Conservation (phyloP, 345 rosid species). For the Trapa bicornis region DNA sequence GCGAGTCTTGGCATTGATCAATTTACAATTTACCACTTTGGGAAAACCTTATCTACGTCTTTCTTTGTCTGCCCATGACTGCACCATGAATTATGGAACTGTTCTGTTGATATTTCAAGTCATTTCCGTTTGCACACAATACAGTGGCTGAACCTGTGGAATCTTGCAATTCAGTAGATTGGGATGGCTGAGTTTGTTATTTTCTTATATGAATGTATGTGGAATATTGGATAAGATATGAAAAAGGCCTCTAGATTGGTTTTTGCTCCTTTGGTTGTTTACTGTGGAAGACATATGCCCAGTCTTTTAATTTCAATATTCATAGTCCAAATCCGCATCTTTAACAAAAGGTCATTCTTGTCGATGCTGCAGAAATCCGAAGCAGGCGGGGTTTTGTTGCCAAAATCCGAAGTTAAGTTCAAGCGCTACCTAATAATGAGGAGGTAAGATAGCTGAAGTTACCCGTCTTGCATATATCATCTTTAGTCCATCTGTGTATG, state of each 20-base stretch:
- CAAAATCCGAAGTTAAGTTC: constrained; percentile 83
- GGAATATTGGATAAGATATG: no score
- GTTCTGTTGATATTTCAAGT: not conserved
- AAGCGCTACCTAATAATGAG: constrained; percentile 71
- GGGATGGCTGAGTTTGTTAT: no score
- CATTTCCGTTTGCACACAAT: not conserved
- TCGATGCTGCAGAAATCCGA: constrained; percentile 51
- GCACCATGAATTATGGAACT: not conserved
- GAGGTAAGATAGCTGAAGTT: constrained; percentile 36
- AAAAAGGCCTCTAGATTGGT: no score
- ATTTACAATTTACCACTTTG: not conserved
- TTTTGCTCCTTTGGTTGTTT: no score
- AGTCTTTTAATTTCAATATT: not conserved
- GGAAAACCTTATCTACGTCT: no score
- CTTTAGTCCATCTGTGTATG: not conserved
- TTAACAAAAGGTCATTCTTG: not conserved
- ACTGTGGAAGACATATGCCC: not conserved
- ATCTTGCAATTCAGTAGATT: not conserved
- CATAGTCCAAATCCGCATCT: not conserved
- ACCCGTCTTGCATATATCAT: not conserved
- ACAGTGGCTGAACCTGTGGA: not conserved
- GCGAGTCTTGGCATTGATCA: not conserved
- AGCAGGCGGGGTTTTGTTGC: constrained; percentile 76
- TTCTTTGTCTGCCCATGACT: not conserved
- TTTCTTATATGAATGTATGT: no score